A percentile compares a stretch with the other conserved stretches of the same genome.
These are phyloP conservation scores for Cladophialophora bantiana DNA, from an alignment of 2,329 filamentous ascomycete species.

Conservation along the genomic window DNA sequence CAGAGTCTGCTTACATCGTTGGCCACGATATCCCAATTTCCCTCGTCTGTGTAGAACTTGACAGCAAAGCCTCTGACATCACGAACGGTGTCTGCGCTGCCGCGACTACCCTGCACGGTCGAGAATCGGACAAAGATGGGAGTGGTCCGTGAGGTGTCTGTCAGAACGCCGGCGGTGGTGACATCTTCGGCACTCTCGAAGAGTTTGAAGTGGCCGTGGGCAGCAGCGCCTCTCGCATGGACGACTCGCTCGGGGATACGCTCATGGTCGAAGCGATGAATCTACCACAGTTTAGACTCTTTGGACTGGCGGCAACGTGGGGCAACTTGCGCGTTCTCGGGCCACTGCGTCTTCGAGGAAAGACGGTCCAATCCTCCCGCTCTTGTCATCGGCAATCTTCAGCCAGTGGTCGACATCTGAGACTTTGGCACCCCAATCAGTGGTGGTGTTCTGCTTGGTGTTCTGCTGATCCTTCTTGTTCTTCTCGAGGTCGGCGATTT, in stretches of 20 bases:
- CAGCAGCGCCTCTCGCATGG: slow-evolving; percentile 69
- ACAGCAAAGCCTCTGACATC: slow-evolving; percentile 82
- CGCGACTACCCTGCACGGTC: slow-evolving; percentile 76
- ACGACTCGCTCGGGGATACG: slow-evolving; percentile 73
- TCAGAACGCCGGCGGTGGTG: slow-evolving; percentile 69
- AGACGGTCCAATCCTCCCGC: slow-evolving; percentile 67
- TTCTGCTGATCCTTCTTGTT: slow-evolving; percentile 59
- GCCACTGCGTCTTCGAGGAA: slow-evolving; percentile 75
- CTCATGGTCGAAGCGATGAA: slow-evolving; percentile 75
- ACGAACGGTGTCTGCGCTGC: slow-evolving; percentile 81
- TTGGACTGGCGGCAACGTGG: background rate
- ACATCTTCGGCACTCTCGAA: slow-evolving; percentile 69
- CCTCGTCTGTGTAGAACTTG: slow-evolving; percentile 79
- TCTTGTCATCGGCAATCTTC: slow-evolving; percentile 62
- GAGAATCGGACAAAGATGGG: slow-evolving; percentile 77
- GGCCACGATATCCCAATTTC: slow-evolving; percentile 77
- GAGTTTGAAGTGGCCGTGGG: slow-evolving; percentile 72
- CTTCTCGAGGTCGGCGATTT: slow-evolving; percentile 60
- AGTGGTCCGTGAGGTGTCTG: slow-evolving; percentile 71
- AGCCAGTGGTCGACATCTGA: slow-evolving; percentile 80
- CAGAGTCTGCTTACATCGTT: slow-evolving; percentile 60
- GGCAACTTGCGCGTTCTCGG: slow-evolving; percentile 70
- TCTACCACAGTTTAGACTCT: slow-evolving; percentile 43
- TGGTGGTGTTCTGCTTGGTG: slow-evolving; percentile 69
- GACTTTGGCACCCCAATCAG: slow-evolving; percentile 78